Evolutionary conservation across 164 flowering plant species (phyloP).

Genomic region (Liriodendron chinense): DNA sequence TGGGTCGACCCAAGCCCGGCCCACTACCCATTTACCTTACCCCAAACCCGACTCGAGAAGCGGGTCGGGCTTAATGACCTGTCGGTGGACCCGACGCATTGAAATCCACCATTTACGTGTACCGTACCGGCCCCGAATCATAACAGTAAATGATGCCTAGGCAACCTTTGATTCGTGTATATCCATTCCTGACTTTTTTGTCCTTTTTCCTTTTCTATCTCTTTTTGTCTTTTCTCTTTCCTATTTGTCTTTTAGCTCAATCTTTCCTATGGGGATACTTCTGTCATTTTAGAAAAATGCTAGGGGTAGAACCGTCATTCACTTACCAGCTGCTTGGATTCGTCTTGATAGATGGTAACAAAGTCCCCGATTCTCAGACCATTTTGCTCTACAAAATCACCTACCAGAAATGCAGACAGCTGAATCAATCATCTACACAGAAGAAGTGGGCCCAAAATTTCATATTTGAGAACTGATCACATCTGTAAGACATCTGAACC

Average conservation of each 20-base stretch:
- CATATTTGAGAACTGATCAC: too few relatives aligned
- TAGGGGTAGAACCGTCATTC: not conserved
- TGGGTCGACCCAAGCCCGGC: too few relatives aligned
- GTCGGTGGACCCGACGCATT: too few relatives aligned
- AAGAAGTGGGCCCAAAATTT: too few relatives aligned
- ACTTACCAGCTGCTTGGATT: not conserved
- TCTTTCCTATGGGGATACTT: not conserved
- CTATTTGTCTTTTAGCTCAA: not conserved
- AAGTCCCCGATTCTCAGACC: not conserved
- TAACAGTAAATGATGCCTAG: not conserved
- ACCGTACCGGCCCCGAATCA: not conserved
- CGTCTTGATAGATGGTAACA: not conserved
- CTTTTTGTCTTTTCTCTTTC: not conserved
- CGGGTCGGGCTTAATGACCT: too few relatives aligned
- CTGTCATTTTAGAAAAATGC: not conserved
- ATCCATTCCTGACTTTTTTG: not conserved
- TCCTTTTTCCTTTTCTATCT: not conserved
- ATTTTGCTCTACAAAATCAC: not conserved
- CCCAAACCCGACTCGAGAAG: too few relatives aligned
- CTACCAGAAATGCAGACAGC: not conserved
- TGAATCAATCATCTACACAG: too few relatives aligned
- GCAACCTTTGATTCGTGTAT: not conserved
- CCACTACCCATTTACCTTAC: too few relatives aligned
- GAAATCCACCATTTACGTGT: too few relatives aligned
- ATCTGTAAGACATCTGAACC: too few relatives aligned